Percentiles rank a stretch among this genome's conserved stretches.
These are phyloP conservation scores for Wickerhamiella parazyma DNA, from an alignment of 805 yeast species.

Conservation along the genomic window DNA sequence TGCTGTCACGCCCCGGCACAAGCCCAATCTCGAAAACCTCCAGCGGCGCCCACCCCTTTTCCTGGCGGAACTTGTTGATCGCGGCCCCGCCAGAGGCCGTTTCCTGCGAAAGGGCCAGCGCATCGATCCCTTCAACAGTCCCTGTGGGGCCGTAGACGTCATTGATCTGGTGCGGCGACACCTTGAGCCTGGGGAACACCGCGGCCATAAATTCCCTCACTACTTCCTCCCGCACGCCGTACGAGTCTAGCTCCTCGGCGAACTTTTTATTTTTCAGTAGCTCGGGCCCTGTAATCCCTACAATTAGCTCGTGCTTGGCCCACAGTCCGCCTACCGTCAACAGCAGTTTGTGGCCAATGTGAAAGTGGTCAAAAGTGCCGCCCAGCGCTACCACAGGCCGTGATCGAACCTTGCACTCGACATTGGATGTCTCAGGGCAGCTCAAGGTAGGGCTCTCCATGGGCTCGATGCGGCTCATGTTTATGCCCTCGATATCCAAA, in stretches of 20 bases:
- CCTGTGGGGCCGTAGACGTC: slow-evolving; percentile 96
- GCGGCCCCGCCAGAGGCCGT: slow-evolving; percentile 59
- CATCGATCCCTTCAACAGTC: slow-evolving; percentile 53
- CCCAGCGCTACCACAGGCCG: slow-evolving; percentile 45
- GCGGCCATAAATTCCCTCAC: slow-evolving; percentile 39
- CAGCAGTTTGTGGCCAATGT: slow-evolving; percentile 85
- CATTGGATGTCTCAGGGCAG: background rate
- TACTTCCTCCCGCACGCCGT: slow-evolving; percentile 34
- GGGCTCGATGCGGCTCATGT: background rate
- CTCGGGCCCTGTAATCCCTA: slow-evolving; percentile 74
- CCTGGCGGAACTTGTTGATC: slow-evolving; percentile 52
- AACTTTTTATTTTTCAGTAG: slow-evolving; percentile 64
- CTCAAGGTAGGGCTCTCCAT: background rate
- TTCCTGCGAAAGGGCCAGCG: slow-evolving; percentile 70
- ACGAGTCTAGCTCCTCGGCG: slow-evolving; percentile 48
- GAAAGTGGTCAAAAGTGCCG: slow-evolving; percentile 94
- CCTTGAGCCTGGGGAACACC: slow-evolving; percentile 33
- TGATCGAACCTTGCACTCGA: background rate
- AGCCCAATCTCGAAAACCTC: slow-evolving; percentile 50
- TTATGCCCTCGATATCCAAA: background rate
- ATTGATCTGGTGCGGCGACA: slow-evolving; percentile 49
- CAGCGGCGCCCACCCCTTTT: slow-evolving; percentile 41
- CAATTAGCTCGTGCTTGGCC: slow-evolving; percentile 40
- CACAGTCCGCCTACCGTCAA: slow-evolving; percentile 59
- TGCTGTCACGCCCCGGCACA: slow-evolving; percentile 30